These are phyloP conservation scores for Arabidopsis hybrid DNA, from an alignment of 441 rosid species.

Conservation along the genomic window DNA sequence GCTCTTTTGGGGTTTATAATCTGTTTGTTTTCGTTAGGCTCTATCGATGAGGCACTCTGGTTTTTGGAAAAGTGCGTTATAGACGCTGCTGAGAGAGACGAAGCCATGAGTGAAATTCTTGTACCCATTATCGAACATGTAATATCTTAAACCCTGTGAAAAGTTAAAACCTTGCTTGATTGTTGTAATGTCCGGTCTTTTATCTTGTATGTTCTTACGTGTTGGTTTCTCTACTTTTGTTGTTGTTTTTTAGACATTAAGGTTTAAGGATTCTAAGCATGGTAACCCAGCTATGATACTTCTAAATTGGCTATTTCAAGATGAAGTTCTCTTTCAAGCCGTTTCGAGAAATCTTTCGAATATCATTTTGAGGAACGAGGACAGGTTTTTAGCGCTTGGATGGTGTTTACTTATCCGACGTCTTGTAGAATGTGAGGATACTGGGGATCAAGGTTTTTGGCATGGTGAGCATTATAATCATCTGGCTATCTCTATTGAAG, in stretches of 20 bases:
- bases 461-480: conserved; percentile 54
- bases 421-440: conserved; percentile 63
- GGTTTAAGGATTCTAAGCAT: conserved; percentile 61
- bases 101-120: conserved; percentile 64
- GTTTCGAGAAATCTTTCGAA: conserved; percentile 55
- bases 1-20: background rate
- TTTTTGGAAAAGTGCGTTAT: conserved; percentile 62
- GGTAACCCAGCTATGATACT: conserved; percentile 64
- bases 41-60: conserved; percentile 79
- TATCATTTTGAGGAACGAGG: conserved; percentile 67
- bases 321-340: conserved; percentile 62
- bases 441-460: conserved; percentile 52
- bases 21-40: conserved; percentile 48
- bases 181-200: conserved; percentile 1
- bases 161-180: background rate
- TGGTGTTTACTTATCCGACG: conserved; percentile 85
- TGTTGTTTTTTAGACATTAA: conserved; percentile 56
- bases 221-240: background rate
- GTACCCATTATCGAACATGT: conserved; percentile 83
- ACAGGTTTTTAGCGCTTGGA: conserved; percentile 76
- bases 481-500: background rate
- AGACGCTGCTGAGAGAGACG: conserved; percentile 62
- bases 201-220: conserved; percentile 6
- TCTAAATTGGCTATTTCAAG: conserved; percentile 78
- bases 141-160: conserved; percentile 17